Evolutionary conservation across 2,329 filamentous ascomycete species (phyloP).

Genomic region (Sclerotinia borealis): DNA sequence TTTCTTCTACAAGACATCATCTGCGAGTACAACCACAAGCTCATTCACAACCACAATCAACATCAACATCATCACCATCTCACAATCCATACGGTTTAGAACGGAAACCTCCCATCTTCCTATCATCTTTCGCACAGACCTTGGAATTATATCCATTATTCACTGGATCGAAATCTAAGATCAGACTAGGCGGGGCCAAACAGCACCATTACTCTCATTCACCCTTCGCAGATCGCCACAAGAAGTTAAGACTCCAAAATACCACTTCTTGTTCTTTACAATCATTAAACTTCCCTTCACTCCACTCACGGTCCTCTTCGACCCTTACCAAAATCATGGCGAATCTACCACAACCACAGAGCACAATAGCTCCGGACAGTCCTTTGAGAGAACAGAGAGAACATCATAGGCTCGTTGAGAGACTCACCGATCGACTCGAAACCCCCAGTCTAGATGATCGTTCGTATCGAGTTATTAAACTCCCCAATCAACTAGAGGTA

Average conservation of each 20-base stretch:
- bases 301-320: neutral
- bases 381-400: slow-evolving; percentile 29
- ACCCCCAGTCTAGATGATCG: slow-evolving; percentile 81
- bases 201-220: neutral
- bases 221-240: neutral
- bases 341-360: slow-evolving; percentile 31
- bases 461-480: slow-evolving; percentile 76
- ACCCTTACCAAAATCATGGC: slow-evolving; percentile 22
- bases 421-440: slow-evolving; percentile 66
- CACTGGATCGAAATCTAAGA: slow-evolving; percentile 1
- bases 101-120: neutral
- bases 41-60: neutral
- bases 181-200: slow-evolving; percentile 5
- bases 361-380: slow-evolving; percentile 25
- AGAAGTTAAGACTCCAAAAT: neutral
- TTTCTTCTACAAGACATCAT: neutral
- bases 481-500: slow-evolving; percentile 86
- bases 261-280: neutral
- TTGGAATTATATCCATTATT: slow-evolving; percentile 3
- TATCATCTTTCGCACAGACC: slow-evolving; percentile 10
- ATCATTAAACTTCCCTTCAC: neutral
- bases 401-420: slow-evolving; percentile 27
- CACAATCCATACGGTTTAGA: neutral
- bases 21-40: neutral
- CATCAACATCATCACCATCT: neutral